Evolutionary conservation across 2,329 filamentous ascomycete genomes (phyloP).

Genomic region (Graphiopsis chlorocephala): DNA sequence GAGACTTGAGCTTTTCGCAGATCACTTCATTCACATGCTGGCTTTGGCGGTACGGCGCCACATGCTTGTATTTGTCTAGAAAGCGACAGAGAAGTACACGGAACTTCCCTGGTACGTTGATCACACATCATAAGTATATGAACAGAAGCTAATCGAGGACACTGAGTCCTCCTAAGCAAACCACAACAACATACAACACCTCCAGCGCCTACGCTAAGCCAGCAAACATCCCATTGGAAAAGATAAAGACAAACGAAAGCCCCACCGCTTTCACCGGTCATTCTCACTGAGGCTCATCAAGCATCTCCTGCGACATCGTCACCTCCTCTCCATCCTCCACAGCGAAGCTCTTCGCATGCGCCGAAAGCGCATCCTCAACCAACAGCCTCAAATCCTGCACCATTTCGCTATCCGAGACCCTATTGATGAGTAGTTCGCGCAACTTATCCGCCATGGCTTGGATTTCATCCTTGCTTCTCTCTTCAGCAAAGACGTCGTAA

Average conservation of each 20-base stretch:
- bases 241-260: too few relatives aligned
- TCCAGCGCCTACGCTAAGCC: neutral
- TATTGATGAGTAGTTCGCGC: slow-evolving; percentile 20
- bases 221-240: neutral
- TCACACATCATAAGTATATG: neutral
- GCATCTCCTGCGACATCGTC: neutral
- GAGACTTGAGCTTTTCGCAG: too few relatives aligned
- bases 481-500: slow-evolving; percentile 16
- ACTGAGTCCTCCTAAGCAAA: neutral
- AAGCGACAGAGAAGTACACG: too few relatives aligned
- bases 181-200: neutral
- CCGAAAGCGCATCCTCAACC: neutral
- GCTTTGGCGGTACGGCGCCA: too few relatives aligned
- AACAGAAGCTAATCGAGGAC: neutral
- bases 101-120: too few relatives aligned
- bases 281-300: neutral
- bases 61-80: too few relatives aligned
- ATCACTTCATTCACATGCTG: too few relatives aligned
- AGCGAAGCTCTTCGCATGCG: neutral
- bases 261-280: neutral
- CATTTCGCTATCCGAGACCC: slow-evolving; percentile 25
- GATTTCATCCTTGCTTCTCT: slow-evolving; percentile 16
- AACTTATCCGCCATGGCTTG: slow-evolving; percentile 18
- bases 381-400: slow-evolving; percentile 23
- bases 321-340: neutral